These are phyloP conservation scores for Pontederia paniculata DNA, from an alignment of 176 grass and related monocot species.

Conservation along the genomic window DNA sequence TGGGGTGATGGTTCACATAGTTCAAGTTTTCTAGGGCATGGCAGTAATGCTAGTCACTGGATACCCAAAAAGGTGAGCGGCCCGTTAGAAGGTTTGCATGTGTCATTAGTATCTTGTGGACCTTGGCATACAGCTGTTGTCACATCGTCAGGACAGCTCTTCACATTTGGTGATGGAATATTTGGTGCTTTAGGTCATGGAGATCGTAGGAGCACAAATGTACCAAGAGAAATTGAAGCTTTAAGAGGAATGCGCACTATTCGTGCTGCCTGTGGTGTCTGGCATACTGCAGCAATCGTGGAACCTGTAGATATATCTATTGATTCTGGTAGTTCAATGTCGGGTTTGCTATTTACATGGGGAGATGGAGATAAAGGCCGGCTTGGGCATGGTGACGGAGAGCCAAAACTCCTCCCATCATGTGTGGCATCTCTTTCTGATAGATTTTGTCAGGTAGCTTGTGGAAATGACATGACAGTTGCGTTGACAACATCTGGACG, in stretches of 20 bases:
- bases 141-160: constrained; percentile 48
- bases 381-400: constrained; percentile 56
- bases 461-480: constrained; percentile 52
- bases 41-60: constrained; percentile 49
- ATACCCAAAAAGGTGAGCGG: constrained; percentile 61
- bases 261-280: constrained; percentile 48
- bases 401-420: constrained; percentile 37
- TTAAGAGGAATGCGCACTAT: constrained; percentile 43
- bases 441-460: constrained; percentile 47
- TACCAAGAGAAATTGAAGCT: constrained; percentile 52
- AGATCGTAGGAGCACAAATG: constrained; percentile 33
- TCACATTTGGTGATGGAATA: constrained; percentile 62
- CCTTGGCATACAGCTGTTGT: constrained; percentile 61
- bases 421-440: constrained; percentile 39
- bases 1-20: constrained; percentile 59
- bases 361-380: constrained; percentile 65
- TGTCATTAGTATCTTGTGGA: constrained; percentile 65
- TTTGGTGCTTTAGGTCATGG: constrained; percentile 68
- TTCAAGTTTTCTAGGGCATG: constrained; percentile 56
- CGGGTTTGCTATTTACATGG: constrained; percentile 58
- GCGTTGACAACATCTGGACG: constrained; percentile 40
- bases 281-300: constrained; percentile 63
- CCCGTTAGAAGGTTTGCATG: constrained; percentile 36
- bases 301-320: constrained; percentile 35
- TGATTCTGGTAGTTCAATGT: constrained; percentile 28